These are phyloP conservation scores for Phytophthora pistaciae DNA, from an alignment of 352 stramenopile species.

Conservation along the genomic window DNA sequence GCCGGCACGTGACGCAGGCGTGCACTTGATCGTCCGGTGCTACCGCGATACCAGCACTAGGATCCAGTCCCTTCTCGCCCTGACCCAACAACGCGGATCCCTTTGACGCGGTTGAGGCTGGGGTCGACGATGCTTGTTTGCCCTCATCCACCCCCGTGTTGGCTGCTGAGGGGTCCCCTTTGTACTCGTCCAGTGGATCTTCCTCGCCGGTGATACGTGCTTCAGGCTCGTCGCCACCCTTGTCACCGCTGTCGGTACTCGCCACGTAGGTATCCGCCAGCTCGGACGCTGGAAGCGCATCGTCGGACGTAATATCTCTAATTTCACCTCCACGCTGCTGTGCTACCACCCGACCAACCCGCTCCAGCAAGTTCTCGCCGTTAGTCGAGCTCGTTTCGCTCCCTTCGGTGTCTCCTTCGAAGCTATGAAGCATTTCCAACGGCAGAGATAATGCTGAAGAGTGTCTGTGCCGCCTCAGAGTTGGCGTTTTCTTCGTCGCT, in stretches of 20 bases:
- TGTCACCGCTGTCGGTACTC: constrained; percentile 29
- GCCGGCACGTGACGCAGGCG: constrained; percentile 64
- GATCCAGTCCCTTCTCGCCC: constrained; percentile 72
- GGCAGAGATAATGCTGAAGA: constrained; percentile 37
- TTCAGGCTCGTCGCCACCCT: constrained; percentile 16
- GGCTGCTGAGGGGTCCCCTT: not conserved
- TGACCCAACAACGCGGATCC: constrained; percentile 28
- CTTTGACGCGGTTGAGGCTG: constrained; percentile 19
- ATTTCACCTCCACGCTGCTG: constrained; percentile 82
- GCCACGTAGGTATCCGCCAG: constrained; percentile 37
- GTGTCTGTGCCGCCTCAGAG: constrained; percentile 13
- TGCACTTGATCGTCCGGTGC: constrained; percentile 71
- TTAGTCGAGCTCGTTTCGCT: constrained; percentile 33
- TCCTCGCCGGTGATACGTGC: constrained; percentile 16
- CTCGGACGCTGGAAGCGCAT: constrained; percentile 31
- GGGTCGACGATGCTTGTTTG: constrained; percentile 7
- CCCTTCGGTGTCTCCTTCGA: constrained; percentile 44
- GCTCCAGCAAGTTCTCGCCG: constrained; percentile 58
- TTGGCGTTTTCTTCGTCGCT: constrained; percentile 1
- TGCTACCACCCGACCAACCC: constrained; percentile 77
- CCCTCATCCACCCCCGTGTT: constrained; percentile 11
- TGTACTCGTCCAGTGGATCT: constrained; percentile 37
- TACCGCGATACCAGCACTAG: constrained; percentile 68
- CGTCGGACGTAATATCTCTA: constrained; percentile 78
- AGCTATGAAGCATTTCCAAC: constrained; percentile 50